phyloP scores from a whole-genome alignment of 192 early-diverging fungal genomes.

The Glomus cerebriforme region DNA sequence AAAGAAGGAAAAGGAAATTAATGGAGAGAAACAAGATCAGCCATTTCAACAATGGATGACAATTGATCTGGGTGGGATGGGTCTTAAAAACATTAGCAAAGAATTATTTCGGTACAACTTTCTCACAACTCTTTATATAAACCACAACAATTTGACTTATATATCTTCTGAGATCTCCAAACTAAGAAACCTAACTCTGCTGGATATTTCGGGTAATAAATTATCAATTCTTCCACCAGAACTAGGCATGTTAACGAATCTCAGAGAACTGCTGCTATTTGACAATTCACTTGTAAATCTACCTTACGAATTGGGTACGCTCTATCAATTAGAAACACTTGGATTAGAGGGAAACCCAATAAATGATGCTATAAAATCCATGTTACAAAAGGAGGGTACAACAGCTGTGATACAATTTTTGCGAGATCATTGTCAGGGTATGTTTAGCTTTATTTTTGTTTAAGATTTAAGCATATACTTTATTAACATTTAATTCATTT shows the following conservation, averaged over 20 bases:
- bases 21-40: constrained; percentile 25
- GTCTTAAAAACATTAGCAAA: constrained; percentile 74
- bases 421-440: constrained; percentile 86
- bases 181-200: constrained; percentile 65
- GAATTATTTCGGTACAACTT: constrained; percentile 83
- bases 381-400: constrained; percentile 89
- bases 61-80: constrained; percentile 96
- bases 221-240: constrained; percentile 83
- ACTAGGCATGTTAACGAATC: constrained; percentile 77
- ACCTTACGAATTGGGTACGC: constrained; percentile 84
- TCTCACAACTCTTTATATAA: constrained; percentile 90
- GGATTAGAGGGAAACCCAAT: constrained; percentile 97
- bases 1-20: constrained; percentile 44
- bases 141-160: constrained; percentile 89
- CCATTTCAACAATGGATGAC: constrained; percentile 73
- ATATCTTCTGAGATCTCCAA: constrained; percentile 72
- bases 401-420: constrained; percentile 80
- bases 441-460: background rate
- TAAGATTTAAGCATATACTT: background rate
- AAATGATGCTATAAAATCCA: constrained; percentile 71
- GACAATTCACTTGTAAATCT: constrained; percentile 87
- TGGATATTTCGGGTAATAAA: constrained; percentile 92
- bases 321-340: constrained; percentile 87
- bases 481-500: background rate
- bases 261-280: constrained; percentile 85